Evolutionary conservation across 352 stramenopile genomes (phyloP).

Genomic region (Phytophthora chlamydospora): DNA sequence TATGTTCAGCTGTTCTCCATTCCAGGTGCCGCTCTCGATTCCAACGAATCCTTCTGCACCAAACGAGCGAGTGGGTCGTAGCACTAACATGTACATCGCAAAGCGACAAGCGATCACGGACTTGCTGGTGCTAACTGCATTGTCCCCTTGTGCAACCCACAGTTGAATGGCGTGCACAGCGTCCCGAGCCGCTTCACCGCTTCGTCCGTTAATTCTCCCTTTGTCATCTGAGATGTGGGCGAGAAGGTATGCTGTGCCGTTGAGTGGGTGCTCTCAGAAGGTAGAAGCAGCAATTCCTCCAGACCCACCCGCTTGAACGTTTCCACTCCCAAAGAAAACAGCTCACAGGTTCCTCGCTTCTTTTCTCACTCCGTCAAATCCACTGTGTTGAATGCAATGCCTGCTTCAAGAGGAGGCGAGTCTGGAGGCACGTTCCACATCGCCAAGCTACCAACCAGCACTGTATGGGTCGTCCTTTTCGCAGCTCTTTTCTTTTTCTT

Average conservation of each 20-base stretch:
- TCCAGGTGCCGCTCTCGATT: neutral
- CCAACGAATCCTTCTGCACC: conserved; percentile 2
- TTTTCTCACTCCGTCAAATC: conserved; percentile 15
- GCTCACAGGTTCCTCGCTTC: conserved; percentile 11
- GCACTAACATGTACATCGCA: conserved; percentile 27
- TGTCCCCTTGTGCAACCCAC: conserved; percentile 18
- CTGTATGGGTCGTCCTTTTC: neutral
- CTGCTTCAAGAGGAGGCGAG: conserved; percentile 15
- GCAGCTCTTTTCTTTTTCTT: conserved; percentile 5
- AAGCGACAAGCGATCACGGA: conserved; percentile 16
- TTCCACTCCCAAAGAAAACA: neutral
- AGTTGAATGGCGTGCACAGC: conserved; percentile 15
- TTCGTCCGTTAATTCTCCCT: conserved; percentile 5
- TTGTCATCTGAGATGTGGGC: conserved; percentile 6
- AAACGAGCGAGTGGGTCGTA: conserved; percentile 24
- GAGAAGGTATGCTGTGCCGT: conserved; percentile 24
- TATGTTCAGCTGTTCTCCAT: no score
- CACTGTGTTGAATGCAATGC: conserved; percentile 27
- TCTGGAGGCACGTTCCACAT: conserved; percentile 21
- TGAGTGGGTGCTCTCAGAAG: conserved; percentile 15
- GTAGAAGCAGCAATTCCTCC: conserved; percentile 29
- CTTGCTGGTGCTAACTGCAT: conserved; percentile 15
- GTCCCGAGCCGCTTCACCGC: conserved; percentile 3
- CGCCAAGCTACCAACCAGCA: neutral
- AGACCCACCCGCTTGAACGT: conserved; percentile 6